Conservation (phyloP, 2,329 filamentous ascomycete species). For the Xylariomycetidae sp. region DNA sequence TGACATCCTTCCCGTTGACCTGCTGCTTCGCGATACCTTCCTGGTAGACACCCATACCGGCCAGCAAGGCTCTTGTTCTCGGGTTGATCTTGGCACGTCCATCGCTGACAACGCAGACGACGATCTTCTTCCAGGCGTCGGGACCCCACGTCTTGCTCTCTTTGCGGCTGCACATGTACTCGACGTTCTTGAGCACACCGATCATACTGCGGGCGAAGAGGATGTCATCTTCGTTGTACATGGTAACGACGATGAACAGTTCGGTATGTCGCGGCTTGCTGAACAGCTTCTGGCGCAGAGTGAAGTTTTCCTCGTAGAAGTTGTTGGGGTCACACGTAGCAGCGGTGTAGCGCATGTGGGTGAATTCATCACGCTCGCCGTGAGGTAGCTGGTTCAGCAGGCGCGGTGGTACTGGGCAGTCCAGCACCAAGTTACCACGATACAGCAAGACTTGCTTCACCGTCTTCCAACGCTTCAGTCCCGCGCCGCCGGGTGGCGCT, state of each 20-base stretch:
- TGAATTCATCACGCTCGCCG: conserved; percentile 86
- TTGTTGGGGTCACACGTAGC: conserved; percentile 98
- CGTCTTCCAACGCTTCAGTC: conserved; percentile 90
- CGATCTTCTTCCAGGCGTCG: conserved; percentile 97
- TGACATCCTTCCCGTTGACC: conserved; percentile 93
- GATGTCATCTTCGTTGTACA: conserved; percentile 99
- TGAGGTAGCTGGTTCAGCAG: conserved; percentile 84
- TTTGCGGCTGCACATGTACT: conserved; percentile 87
- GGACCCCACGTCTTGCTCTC: conserved; percentile 97
- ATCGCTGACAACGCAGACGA: conserved; percentile 93
- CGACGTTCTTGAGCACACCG: conserved; percentile 96
- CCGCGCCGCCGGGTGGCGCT: conserved; percentile 44
- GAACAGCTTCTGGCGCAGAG: conserved; percentile 85
- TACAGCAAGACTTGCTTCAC: conserved; percentile 98
- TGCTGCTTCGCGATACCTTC: conserved; percentile 98
- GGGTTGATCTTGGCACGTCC: conserved; percentile 89
- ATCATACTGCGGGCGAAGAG: conserved; percentile 98
- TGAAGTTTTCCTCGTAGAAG: conserved; percentile 83
- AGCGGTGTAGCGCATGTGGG: conserved; percentile 94
- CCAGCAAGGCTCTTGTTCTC: conserved; percentile 79
- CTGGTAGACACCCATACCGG: conserved; percentile 93
- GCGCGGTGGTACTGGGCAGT: conserved; percentile 88
- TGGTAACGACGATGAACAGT: conserved; percentile 92
- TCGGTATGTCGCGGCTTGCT: conserved; percentile 82
- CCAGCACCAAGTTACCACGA: conserved; percentile 91